These are phyloP conservation scores for Venturia carpophila DNA, from an alignment of 2,329 filamentous ascomycete species.

Conservation along the genomic window DNA sequence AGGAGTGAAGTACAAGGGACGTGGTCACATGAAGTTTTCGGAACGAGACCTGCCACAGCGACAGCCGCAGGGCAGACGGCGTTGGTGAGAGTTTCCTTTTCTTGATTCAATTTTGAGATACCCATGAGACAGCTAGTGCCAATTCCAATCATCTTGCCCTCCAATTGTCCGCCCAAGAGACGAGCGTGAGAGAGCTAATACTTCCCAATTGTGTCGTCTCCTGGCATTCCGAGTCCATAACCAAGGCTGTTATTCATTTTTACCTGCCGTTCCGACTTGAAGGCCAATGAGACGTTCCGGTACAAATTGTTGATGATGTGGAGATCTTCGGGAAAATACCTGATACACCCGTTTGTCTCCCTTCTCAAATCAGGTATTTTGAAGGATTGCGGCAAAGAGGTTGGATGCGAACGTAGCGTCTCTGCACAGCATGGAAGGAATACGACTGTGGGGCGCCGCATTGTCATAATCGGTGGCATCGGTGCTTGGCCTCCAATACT, in stretches of 20 bases:
- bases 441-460: not conserved
- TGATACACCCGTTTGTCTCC: not conserved
- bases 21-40: constrained; percentile 17
- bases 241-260: too few relatives aligned
- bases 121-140: not conserved
- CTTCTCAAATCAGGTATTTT: not conserved
- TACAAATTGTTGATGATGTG: not conserved
- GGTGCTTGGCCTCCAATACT: not conserved
- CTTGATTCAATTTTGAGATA: constrained; percentile 9
- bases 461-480: not conserved
- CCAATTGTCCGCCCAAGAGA: not conserved
- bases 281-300: not conserved
- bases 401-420: not conserved
- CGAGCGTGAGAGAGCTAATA: not conserved
- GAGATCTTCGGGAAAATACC: not conserved
- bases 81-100: not conserved
- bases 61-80: constrained; percentile 3
- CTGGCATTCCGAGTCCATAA: not conserved
- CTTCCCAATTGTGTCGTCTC: not conserved
- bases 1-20: constrained; percentile 17
- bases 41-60: constrained; percentile 1
- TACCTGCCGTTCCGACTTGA: too few relatives aligned
- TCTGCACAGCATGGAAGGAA: not conserved
- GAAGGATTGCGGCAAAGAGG: not conserved
- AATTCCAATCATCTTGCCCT: not conserved